phyloP scores from a whole-genome alignment of 768 basidiomycete species.

The Goffeauzyma gilvescens region DNA sequence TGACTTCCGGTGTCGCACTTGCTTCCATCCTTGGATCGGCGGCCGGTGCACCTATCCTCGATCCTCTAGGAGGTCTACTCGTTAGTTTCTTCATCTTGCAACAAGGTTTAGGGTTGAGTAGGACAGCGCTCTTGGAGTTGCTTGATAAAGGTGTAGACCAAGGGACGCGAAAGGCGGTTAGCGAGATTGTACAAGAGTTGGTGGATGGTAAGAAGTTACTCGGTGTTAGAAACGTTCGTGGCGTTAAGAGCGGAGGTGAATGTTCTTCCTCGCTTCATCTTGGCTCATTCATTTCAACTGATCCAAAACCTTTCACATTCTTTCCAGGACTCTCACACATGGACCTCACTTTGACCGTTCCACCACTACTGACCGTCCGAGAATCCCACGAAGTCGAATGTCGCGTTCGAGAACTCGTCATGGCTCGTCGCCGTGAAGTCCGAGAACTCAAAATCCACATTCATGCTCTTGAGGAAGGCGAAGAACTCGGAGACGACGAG shows the following conservation, averaged over 20 bases:
- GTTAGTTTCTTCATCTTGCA: conserved; percentile 77
- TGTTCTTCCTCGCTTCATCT: conserved; percentile 34
- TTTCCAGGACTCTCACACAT: conserved; percentile 66
- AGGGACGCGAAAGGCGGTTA: conserved; percentile 40
- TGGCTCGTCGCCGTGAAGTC: conserved; percentile 31
- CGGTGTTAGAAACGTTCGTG: conserved; percentile 25
- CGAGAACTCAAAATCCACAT: conserved; percentile 31
- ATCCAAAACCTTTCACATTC: conserved; percentile 25
- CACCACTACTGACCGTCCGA: conserved; percentile 40
- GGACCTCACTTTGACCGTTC: conserved; percentile 59
- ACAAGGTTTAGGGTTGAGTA: conserved; percentile 51
- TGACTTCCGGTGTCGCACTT: conserved; percentile 77
- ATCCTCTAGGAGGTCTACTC: conserved; percentile 78
- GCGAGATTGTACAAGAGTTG: conserved; percentile 43
- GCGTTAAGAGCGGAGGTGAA: conserved; percentile 29
- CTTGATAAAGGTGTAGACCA: conserved; percentile 62
- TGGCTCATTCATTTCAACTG: conserved; percentile 46
- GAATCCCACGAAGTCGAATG: conserved; percentile 46
- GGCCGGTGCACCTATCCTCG: conserved; percentile 61
- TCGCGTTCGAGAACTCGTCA: conserved; percentile 36
- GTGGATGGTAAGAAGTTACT: conserved; percentile 25
- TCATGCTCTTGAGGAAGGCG: conserved; percentile 18
- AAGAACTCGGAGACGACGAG: neutral
- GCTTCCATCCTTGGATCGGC: conserved; percentile 81
- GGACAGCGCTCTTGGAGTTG: conserved; percentile 57